These are phyloP conservation scores for Pythium monospermum DNA, from an alignment of 352 stramenopile genomes.

Conservation along the genomic window DNA sequence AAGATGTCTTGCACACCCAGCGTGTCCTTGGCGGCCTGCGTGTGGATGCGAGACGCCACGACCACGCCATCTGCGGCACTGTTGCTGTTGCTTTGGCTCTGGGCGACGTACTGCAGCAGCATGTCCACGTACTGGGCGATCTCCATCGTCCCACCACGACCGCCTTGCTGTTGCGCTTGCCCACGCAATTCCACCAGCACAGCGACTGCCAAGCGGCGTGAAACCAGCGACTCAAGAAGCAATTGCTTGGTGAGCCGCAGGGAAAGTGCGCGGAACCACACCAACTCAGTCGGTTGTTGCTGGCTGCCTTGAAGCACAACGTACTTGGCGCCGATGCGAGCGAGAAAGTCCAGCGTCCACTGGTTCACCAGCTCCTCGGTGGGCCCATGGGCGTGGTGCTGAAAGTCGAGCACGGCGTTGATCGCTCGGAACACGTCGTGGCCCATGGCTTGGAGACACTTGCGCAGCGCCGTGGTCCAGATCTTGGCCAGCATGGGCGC, in stretches of 20 bases:
- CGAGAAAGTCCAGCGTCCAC: conserved; percentile 52
- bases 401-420: conserved; percentile 50
- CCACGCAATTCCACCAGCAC: conserved; percentile 33
- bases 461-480: conserved; percentile 54
- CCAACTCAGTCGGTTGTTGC: conserved; percentile 3
- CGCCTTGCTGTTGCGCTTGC: conserved; percentile 28
- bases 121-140: conserved; percentile 33
- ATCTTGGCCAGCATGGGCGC: conserved; percentile 45
- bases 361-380: conserved; percentile 44
- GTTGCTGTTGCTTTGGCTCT: background rate
- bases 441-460: conserved; percentile 31
- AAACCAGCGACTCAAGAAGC: conserved; percentile 44
- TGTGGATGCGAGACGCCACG: conserved; percentile 30
- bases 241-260: conserved; percentile 52
- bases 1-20: conserved; percentile 37
- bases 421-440: conserved; percentile 43
- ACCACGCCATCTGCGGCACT: conserved; percentile 8
- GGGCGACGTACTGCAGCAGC: conserved; percentile 34
- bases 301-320: no score
- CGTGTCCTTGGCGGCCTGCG: conserved; percentile 24
- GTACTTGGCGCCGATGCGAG: conserved; percentile 29
- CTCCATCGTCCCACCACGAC: conserved; percentile 1
- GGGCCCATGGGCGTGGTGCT: conserved; percentile 26
- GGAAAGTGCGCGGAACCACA: conserved; percentile 35
- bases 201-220: conserved; percentile 34